These are phyloP conservation scores for Codiaeum variegatum DNA, from an alignment of 441 rosid genomes.

Conservation along the genomic window DNA sequence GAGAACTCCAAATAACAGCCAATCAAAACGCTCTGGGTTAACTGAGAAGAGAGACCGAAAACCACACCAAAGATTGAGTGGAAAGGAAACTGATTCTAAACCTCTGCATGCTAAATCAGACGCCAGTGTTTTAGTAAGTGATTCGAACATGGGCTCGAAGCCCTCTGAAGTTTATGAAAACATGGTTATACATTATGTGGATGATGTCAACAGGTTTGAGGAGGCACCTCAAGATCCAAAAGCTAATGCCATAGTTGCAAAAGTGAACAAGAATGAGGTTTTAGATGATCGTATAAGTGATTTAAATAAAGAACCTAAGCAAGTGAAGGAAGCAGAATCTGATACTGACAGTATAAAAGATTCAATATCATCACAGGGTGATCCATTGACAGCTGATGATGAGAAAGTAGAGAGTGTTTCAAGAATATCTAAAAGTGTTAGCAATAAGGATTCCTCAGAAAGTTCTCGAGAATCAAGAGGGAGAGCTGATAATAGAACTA, in stretches of 20 bases:
- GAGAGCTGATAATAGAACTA: constrained; percentile 28
- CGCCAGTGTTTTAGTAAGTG: constrained; percentile 35
- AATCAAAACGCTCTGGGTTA: constrained; percentile 39
- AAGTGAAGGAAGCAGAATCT: constrained; percentile 48
- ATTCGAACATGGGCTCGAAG: constrained; percentile 44
- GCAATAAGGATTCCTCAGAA: constrained; percentile 35
- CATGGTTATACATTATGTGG: constrained; percentile 49
- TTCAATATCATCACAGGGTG: constrained; percentile 67
- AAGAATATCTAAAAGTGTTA: constrained; percentile 30
- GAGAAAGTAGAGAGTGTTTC: constrained; percentile 43
- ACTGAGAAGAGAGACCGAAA: constrained; percentile 37
- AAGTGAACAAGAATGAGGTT: constrained; percentile 29
- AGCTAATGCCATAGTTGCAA: constrained; percentile 17
- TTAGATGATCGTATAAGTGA: constrained; percentile 39
- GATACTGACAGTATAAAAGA: constrained; percentile 50
- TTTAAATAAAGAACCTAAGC: constrained; percentile 40
- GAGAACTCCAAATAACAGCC: constrained; percentile 35
- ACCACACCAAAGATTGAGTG: constrained; percentile 28
- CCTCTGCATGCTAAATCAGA: constrained; percentile 32
- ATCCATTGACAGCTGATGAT: constrained; percentile 45
- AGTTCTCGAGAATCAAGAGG: constrained; percentile 35
- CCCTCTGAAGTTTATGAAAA: constrained; percentile 47
- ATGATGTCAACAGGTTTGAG: constrained; percentile 52
- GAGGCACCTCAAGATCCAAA: constrained; percentile 34
- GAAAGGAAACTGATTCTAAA: constrained; percentile 38